phyloP scores from a whole-genome alignment of 805 yeast species.

The Schwanniomyces pseudopolymorphus region DNA sequence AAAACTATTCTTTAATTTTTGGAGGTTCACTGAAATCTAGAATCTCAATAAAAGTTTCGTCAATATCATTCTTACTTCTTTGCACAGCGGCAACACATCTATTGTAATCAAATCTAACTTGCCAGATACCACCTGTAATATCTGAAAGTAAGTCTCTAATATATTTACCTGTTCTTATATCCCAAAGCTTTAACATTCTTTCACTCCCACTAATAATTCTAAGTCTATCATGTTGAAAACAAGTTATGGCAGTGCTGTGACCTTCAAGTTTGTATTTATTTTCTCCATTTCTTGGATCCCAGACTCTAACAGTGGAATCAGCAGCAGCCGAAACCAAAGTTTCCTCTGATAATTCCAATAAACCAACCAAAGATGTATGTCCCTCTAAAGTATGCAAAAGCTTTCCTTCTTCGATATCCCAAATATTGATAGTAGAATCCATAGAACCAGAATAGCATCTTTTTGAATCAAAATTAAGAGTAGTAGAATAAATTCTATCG shows the following conservation, averaged over 20 bases:
- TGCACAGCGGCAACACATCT: slow-evolving; percentile 92
- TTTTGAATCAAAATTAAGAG: slow-evolving; percentile 70
- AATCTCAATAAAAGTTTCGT: slow-evolving; percentile 75
- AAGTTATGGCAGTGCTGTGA: slow-evolving; percentile 84
- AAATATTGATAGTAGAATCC: slow-evolving; percentile 84
- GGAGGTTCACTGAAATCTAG: slow-evolving; percentile 66
- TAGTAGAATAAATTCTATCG: slow-evolving; percentile 86
- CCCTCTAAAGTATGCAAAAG: slow-evolving; percentile 74
- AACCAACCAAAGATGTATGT: slow-evolving; percentile 87
- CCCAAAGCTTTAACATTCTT: slow-evolving; percentile 84
- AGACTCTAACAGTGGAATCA: slow-evolving; percentile 84
- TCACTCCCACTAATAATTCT: slow-evolving; percentile 88
- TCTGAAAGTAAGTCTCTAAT: slow-evolving; percentile 72
- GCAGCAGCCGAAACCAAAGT: slow-evolving; percentile 93
- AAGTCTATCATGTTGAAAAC: slow-evolving; percentile 86
- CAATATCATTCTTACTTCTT: slow-evolving; percentile 48
- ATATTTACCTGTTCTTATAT: slow-evolving; percentile 71
- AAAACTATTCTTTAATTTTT: slow-evolving; percentile 1
- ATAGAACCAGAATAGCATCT: slow-evolving; percentile 88
- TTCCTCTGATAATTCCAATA: slow-evolving; percentile 72
- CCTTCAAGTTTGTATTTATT: slow-evolving; percentile 72
- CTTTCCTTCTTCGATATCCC: slow-evolving; percentile 83
- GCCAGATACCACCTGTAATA: slow-evolving; percentile 89
- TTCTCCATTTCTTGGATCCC: slow-evolving; percentile 83
- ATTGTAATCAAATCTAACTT: slow-evolving; percentile 80